phyloP scores from a whole-genome alignment of 1,284 basidiomycete species.

The Leccinum fuscescens region DNA sequence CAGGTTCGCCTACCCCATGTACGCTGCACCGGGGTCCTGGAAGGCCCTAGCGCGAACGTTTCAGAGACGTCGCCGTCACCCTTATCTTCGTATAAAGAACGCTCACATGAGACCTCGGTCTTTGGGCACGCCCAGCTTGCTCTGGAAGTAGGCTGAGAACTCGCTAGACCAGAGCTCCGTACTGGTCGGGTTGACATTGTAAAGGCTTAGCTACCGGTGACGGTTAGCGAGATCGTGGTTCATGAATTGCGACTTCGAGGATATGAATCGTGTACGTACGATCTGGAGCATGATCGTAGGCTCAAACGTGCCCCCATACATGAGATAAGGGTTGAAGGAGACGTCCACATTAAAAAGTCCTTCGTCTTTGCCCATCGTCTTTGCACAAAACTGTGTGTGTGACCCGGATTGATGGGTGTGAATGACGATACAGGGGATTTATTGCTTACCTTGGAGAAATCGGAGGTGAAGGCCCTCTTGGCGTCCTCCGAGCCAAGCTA shows the following conservation, averaged over 20 bases:
- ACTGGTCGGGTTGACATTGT: slow-evolving; percentile 48
- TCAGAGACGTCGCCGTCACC: slow-evolving; percentile 45
- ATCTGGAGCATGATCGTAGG: slow-evolving; percentile 58
- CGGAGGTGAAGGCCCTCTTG: not conserved
- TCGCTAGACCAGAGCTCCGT: slow-evolving; percentile 55
- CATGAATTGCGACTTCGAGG: not conserved
- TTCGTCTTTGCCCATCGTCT: slow-evolving; percentile 53
- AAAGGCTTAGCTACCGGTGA: slow-evolving; percentile 48
- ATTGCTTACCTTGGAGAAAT: not conserved
- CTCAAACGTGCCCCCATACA: slow-evolving; percentile 59
- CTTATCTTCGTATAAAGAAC: not conserved
- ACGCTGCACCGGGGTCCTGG: slow-evolving; percentile 54
- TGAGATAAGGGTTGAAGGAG: slow-evolving; percentile 54
- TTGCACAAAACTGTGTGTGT: slow-evolving; percentile 37
- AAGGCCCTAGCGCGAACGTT: slow-evolving; percentile 50
- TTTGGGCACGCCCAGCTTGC: slow-evolving; percentile 47
- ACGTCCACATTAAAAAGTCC: slow-evolving; percentile 50
- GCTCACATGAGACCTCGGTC: slow-evolving; percentile 57
- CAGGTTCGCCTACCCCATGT: slow-evolving; percentile 47
- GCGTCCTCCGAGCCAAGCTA: not conserved
- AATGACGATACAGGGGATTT: not conserved
- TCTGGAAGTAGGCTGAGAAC: slow-evolving; percentile 53
- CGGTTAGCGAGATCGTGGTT: not conserved
- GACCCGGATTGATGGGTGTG: not conserved
- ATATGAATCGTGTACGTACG: slow-evolving; percentile 39